Base-by-base conservation (phyloP, 140 eudicot genomes). In the Anethum foeniculum region DNA sequence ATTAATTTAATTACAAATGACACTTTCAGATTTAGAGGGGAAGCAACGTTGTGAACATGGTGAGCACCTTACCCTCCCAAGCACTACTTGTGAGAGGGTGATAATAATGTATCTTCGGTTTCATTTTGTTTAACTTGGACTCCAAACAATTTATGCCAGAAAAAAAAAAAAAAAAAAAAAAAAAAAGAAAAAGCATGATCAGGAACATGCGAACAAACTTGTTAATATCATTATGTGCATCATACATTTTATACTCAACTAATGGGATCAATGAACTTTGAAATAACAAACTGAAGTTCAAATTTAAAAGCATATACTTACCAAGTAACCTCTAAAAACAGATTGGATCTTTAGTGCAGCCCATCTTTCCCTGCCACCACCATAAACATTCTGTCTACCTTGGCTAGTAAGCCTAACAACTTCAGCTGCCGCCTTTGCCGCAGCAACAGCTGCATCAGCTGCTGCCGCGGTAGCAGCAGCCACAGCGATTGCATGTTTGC, bases 391-490 rank as follows among this genome's bases (percentile, higher is more conserved):
- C 10, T 90, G 89, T 65, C 90, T 83, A 36, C 93, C 91, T 12
- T 88, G 88, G 73, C 92, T 95, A 6, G 99, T 95, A 21, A 95
- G 90, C 32, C 99, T 82, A 41, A 95, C 99, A 27, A 95, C 99
- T 3, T 93, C 99, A 47, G 90, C 97, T 28, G 99, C 97, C 3
- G 99, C 99, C 84, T 95, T 97, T 0, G 97, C 99, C 0, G 99
- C 97, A 1, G 93, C 96, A 25, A 95, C 97, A 0, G 99, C 99
- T 1, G 99, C 99, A 76, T 95, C 99, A 3, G 99, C 99, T 0
- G 97, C 99, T 0, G 97, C 97, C 0, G 99, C 99, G 4, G 97
- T 92, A 79, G 99, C 99, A 0, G 99, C 97, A 23, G 99, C 99
- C 25, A 95, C 99, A n/a, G 99, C 97, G 82, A 95, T 95, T 30